Conservation (phyloP, 306 rosid species). For the Cyclanthera cordifolia region DNA sequence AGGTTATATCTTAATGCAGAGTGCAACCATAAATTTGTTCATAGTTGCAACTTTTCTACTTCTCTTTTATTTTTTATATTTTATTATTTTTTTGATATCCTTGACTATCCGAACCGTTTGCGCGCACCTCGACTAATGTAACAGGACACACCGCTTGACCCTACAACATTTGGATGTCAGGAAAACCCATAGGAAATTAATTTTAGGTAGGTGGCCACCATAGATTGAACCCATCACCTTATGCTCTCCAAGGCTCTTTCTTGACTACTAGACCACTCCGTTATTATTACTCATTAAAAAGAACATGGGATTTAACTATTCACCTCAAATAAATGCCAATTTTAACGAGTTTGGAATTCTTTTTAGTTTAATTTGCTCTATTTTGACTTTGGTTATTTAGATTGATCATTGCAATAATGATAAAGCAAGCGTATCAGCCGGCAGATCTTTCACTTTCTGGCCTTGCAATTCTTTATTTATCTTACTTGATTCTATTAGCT, state of each 20-base stretch:
- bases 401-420: background rate
- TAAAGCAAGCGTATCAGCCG: conserved; percentile 4
- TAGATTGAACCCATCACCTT: no score
- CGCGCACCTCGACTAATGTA: no score
- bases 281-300: background rate
- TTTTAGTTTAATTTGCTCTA: no score
- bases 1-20: background rate
- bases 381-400: background rate
- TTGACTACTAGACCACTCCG: no score
- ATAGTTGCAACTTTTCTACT: background rate
- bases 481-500: background rate
- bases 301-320: conserved; percentile 3
- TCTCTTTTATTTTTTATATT: no score
- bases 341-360: background rate
- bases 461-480: conserved; percentile 9
- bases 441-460: conserved; percentile 7
- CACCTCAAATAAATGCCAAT: background rate
- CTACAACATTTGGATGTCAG: no score
- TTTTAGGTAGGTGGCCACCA: no score
- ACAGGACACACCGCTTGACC: no score
- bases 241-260: no score
- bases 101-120: no score
- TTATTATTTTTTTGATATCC: no score
- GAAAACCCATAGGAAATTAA: no score
- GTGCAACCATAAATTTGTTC: background rate